Conservation (phyloP, 768 basidiomycete genomes). For the Auriscalpium orientale region DNA sequence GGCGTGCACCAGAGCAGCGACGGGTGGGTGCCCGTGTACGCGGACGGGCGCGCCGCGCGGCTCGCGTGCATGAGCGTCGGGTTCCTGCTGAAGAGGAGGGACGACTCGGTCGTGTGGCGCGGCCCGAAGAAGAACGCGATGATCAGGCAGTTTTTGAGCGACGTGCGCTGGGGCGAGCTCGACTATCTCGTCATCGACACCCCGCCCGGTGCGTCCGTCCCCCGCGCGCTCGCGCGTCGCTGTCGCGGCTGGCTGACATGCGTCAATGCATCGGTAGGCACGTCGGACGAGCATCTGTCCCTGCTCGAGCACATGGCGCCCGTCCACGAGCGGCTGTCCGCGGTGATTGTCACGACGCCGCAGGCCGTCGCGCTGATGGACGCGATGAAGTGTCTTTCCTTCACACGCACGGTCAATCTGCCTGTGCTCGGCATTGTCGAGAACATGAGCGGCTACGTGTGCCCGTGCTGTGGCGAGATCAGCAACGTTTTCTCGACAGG, state of each 20-base stretch:
- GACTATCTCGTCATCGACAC: slow-evolving; percentile 95
- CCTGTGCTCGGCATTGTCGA: slow-evolving; percentile 90
- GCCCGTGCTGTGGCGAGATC: slow-evolving; percentile 94
- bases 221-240: background rate
- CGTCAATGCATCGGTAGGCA: slow-evolving; percentile 48
- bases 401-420: slow-evolving; percentile 80
- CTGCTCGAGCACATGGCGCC: slow-evolving; percentile 90
- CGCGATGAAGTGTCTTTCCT: slow-evolving; percentile 93
- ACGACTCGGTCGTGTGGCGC: slow-evolving; percentile 95
- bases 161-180: slow-evolving; percentile 91
- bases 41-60: slow-evolving; percentile 67
- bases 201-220: slow-evolving; percentile 69
- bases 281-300: slow-evolving; percentile 97
- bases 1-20: slow-evolving; percentile 89
- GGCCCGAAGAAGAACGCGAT: slow-evolving; percentile 99
- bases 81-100: slow-evolving; percentile 83
- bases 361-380: slow-evolving; percentile 95
- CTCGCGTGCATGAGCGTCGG: slow-evolving; percentile 96
- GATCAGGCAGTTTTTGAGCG: slow-evolving; percentile 91
- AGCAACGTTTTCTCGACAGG: slow-evolving; percentile 93
- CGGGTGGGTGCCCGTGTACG: slow-evolving; percentile 98
- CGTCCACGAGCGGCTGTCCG: slow-evolving; percentile 66
- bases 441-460: slow-evolving; percentile 98
- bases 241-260: background rate
- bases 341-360: slow-evolving; percentile 93